Base-by-base conservation (phyloP, 768 basidiomycete species). In the Ramaria sp. region DNA sequence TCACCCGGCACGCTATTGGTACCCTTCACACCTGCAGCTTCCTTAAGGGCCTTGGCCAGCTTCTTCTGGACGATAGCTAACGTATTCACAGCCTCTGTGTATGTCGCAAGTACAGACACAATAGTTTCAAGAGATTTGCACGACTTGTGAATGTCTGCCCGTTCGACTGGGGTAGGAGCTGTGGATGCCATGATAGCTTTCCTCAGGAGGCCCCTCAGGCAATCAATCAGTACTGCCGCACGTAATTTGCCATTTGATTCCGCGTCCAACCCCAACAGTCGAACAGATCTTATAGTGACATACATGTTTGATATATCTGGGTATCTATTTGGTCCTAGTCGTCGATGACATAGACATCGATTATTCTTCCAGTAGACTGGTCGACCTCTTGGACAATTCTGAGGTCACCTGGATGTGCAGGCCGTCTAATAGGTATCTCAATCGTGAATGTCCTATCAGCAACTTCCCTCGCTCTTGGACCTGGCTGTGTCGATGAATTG, bases 41-140 rank as follows among this genome's bases (percentile, higher is more conserved):
- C 88, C 55, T 77, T 76, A 62, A 90, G 67, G 0, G 84, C 82
- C 63, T 81, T 89, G 4, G 79, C 77, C 0, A 91, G 72, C 68
- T 82, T 88, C 79, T 84, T 89, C 75, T 90, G 84, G 34, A 87
- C 67, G 2, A 74, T 62, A 7, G 80, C 81, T 11, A 86, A 73
- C 4, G 81, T 79, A 33, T 73, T 75, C 4, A 79, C 79, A 7
- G 84, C 82, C 62, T 91, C 85, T 64, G 80, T 84, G 64, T 90
- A 91, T 67, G 88, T 85, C 63, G 79, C 82, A 57, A 91, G 73
- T 48, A 81, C 69, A 60, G 73, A 77, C 57, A 87, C 76, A 31
- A 90, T 77, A 11, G 73, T 71, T 62, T 91, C 88, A 54, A 90
- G 72, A 2, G 85, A 75, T 66, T 83, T 85, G 75, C 89, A 89